phyloP scores from a whole-genome alignment of 768 basidiomycete species.

The Amanita pallidorosea region DNA sequence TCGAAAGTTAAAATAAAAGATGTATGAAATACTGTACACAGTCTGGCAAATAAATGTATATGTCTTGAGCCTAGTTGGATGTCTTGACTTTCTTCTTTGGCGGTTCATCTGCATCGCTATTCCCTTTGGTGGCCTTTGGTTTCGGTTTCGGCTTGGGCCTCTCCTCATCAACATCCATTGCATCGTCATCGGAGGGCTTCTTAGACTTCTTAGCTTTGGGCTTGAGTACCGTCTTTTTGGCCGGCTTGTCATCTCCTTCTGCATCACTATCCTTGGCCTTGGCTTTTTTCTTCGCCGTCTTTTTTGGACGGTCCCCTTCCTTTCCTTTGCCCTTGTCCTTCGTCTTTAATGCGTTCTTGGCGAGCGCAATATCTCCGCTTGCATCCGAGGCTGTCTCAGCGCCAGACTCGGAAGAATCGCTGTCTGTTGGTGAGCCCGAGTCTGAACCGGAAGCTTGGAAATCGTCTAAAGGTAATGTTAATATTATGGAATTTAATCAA shows the following conservation, averaged over 20 bases:
- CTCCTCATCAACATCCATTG: conserved; percentile 39
- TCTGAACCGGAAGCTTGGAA: conserved; percentile 84
- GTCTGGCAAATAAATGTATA: background rate
- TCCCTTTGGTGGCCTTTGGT: conserved; percentile 16
- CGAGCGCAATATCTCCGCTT: conserved; percentile 64
- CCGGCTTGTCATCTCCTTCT: conserved; percentile 21
- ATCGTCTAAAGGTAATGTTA: conserved; percentile 48
- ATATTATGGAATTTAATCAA: background rate
- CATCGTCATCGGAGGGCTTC: conserved; percentile 24
- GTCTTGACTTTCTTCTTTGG: conserved; percentile 73
- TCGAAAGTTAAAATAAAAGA: background rate
- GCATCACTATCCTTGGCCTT: conserved; percentile 25
- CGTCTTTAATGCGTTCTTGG: conserved; percentile 29
- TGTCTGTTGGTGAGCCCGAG: conserved; percentile 76
- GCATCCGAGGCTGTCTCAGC: conserved; percentile 79
- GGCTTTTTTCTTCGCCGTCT: conserved; percentile 25
- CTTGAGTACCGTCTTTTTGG: conserved; percentile 24
- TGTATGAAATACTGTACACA: background rate
- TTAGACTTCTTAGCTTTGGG: conserved; percentile 32
- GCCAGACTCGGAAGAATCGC: conserved; percentile 56
- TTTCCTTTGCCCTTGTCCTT: conserved; percentile 31
- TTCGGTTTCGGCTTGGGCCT: conserved; percentile 33
- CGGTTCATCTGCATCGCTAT: conserved; percentile 35
- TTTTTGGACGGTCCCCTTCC: conserved; percentile 20
- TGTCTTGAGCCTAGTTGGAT: conserved; percentile 18